Evolutionary conservation across 306 rosid species (phyloP).

Genomic region (Fragaria iinumae): DNA sequence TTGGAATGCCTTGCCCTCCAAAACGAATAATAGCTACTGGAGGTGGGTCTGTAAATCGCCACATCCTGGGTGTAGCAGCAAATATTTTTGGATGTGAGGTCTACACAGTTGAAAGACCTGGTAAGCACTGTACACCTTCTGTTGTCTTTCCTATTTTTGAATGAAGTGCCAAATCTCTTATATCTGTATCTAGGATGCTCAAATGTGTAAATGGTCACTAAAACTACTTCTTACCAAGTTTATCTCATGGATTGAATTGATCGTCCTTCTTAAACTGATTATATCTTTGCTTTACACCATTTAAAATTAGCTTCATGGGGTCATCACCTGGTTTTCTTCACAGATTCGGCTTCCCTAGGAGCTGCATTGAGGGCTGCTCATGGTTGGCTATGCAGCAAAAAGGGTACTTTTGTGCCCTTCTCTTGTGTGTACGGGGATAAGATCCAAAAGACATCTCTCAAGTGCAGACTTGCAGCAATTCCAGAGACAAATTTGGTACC

Average conservation of each 20-base stretch:
- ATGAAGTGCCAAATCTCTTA: background rate
- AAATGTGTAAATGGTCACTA: background rate
- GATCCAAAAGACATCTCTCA: conserved; percentile 62
- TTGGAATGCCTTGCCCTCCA: conserved; percentile 96
- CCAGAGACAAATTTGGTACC: conserved; percentile 56
- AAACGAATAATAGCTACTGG: conserved; percentile 92
- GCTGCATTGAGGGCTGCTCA: conserved; percentile 97
- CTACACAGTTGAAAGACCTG: conserved; percentile 88
- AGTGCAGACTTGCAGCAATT: conserved; percentile 58
- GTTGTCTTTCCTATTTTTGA: background rate
- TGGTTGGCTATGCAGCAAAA: conserved; percentile 75
- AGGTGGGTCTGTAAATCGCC: conserved; percentile 83
- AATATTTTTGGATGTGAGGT: conserved; percentile 85
- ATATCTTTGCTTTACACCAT: background rate
- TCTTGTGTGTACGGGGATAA: conserved; percentile 61
- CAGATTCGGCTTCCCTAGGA: conserved; percentile 98
- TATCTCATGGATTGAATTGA: background rate
- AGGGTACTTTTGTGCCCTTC: conserved; percentile 69
- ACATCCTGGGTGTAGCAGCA: conserved; percentile 71
- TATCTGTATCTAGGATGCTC: background rate
- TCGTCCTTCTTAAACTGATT: background rate
- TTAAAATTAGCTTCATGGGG: background rate
- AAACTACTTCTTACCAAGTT: background rate
- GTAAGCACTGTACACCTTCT: conserved; percentile 33
- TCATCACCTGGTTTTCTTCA: background rate